A percentile compares a stretch with the other conserved stretches of the same genome.
phyloP scores from a whole-genome alignment of 225 moss, liverwort and hornwort genomes.

The Marchantia paleacea region DNA sequence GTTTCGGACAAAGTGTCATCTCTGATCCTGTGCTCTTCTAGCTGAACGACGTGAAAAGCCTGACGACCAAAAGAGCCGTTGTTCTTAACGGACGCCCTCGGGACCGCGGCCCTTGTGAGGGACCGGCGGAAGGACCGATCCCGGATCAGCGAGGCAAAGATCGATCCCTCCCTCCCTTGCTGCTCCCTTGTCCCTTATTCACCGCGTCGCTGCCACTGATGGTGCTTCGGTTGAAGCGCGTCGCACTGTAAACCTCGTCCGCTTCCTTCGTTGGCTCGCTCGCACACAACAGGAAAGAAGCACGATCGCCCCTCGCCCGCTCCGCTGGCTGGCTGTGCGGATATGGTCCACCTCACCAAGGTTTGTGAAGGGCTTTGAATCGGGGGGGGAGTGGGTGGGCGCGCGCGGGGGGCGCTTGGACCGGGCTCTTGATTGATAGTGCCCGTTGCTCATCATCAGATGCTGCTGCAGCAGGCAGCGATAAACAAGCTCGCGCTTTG shows the following conservation, averaged over 20 bases:
- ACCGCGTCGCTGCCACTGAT: background rate
- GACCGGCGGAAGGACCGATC: background rate
- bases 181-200: background rate
- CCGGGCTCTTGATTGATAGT: background rate
- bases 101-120: background rate
- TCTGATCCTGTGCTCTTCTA: no score
- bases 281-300: background rate
- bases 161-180: background rate
- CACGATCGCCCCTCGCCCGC: background rate
- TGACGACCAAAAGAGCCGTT: constrained; percentile 3
- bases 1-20: no score
- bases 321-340: background rate
- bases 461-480: background rate
- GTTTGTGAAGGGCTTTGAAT: background rate
- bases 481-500: background rate
- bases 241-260: background rate
- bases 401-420: background rate
- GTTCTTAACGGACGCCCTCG: background rate
- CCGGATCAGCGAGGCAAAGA: background rate
- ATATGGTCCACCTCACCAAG: background rate
- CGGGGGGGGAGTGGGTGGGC: background rate
- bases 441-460: background rate
- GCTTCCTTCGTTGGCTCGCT: background rate
- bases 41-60: background rate
- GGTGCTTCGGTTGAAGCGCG: background rate